Base-by-base conservation (phyloP, 2,329 filamentous ascomycete genomes). In the Phoma sp. region DNA sequence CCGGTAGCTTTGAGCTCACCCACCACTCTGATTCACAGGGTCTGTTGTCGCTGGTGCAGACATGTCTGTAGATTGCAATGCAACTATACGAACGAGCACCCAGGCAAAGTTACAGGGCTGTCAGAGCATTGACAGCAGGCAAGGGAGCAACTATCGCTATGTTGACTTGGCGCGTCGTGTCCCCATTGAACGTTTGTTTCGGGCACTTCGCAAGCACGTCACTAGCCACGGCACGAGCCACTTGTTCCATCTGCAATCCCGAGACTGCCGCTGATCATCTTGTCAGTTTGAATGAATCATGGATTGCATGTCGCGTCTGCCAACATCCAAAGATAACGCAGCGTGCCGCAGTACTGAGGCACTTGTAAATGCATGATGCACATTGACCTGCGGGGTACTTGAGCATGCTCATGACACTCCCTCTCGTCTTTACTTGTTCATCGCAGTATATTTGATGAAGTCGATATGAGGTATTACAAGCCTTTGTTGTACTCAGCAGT, bases 161-260 rank as follows among this genome's bases (percentile, higher is more conserved):
- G 64, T 65, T 58, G 61, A 68, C 69, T 73, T 72, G 70, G 71
- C 69, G 68, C 63, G 62, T 71, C 71, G 71, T 74, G 71, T 64
- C 70, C 70, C 68, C 46, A 69, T 64, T 37, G 35, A 47, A 40
- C 43, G 29, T 33, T 43, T 38, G 60, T 65, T 67, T 64, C 65
- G 62, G 56, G 29, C 35, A 61, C 60, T 56, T 57, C 57, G 62
- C 64, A 60, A 63, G 64, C 63, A 61, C 58, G 52, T 58, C 62
- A 67, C 62, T 50, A 69, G 67, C 68, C 65, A 68, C 60, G 47
- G 49, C 55, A 56, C 55, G 35, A 56, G 58, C 58, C 63, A 63
- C 57, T 22, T 50, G 53, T 32, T 37, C 38, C 48, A 27, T 32
- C 24, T 37, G 13, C 19, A 33, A 31, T n/a, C n/a, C 37, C 47